Base-by-base conservation (phyloP, 1,284 basidiomycete species). In the Papiliotrema laurentii region DNA sequence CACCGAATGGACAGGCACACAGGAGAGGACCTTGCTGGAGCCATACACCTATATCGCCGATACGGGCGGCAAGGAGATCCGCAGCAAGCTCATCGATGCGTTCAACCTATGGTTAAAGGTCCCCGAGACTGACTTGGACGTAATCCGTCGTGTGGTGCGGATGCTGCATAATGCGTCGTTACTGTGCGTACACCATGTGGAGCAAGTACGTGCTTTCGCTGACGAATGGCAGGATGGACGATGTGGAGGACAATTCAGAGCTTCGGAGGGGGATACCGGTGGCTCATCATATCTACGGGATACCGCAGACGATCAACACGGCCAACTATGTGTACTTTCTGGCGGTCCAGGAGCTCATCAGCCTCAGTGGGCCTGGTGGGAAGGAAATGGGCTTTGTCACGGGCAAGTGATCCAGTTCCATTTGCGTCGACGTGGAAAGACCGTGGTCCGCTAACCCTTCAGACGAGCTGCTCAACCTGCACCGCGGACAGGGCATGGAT, bases 261-360 rank as follows among this genome's bases (percentile, higher is more conserved):
- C 78, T 98, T 24, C 79, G 96, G 9, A 75, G 93, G 49, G 93
- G 94, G 0, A 79, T 83, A 22, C 96, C 60, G 81, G 92, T 94
- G 14, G 84, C 90, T 0, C 93, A 98, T 75, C 89, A 87, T 75
- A 91, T 97, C 56, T 98, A 94, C 64, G 94, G 94, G 2, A 76
- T 96, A 2, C 90, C 94, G 0, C 93, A 97, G 68, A 97, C 94
- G 0, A 93, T 98, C 76, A 99, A 99, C 69, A 85, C 89, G 0
- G 94, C 93, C 1, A 97, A 97, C 70, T 97, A 97, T 61, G 89
- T 92, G 36, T 97, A 96, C 71, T 97, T 97, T 64, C 79, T 87
- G 26, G 89, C 87, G 0, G 90, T 86, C 70, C 80, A 86, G 59
- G 85, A 89, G 60, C 78, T 89, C 0, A 82, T 86, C 43, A 74